Percentiles rank a stretch among this genome's conserved stretches.
Evolutionary conservation across 257 asterid genomes (phyloP).

Genomic region (Fraxinus pennsylvanica): DNA sequence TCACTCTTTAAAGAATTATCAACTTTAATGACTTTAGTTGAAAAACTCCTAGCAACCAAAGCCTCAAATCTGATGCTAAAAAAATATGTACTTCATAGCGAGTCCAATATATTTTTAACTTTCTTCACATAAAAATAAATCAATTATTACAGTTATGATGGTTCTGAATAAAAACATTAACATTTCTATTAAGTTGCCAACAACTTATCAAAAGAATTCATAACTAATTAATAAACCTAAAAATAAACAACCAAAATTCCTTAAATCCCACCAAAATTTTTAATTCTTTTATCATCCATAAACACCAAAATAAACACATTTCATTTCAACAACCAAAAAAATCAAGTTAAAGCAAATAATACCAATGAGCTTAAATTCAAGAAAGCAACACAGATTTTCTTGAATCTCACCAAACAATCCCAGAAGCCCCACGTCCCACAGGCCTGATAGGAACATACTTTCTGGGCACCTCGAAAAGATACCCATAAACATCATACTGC

Average conservation of each 20-base stretch:
- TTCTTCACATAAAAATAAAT: background rate
- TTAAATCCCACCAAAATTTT: background rate
- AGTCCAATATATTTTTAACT: background rate
- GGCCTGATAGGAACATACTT: slow-evolving; percentile 77
- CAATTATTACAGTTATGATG: background rate
- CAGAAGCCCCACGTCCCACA: slow-evolving; percentile 85
- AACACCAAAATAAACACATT: background rate
- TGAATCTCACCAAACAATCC: slow-evolving; percentile 68
- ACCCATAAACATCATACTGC: slow-evolving; percentile 79
- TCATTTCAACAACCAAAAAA: background rate
- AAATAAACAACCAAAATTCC: background rate
- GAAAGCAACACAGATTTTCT: background rate
- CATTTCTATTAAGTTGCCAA: background rate
- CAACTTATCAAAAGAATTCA: slow-evolving; percentile 7
- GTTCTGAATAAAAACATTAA: background rate
- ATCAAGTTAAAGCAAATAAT: background rate
- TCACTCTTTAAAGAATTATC: background rate
- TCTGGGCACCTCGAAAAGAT: slow-evolving; percentile 71
- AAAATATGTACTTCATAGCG: background rate
- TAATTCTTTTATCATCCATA: background rate
- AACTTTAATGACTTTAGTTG: background rate
- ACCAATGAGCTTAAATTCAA: background rate
- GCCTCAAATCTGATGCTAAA: background rate
- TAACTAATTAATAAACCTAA: background rate
- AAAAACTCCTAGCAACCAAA: background rate